These are phyloP conservation scores for Olyra latifolia DNA, from an alignment of 176 grass and related monocot genomes.

Conservation along the genomic window DNA sequence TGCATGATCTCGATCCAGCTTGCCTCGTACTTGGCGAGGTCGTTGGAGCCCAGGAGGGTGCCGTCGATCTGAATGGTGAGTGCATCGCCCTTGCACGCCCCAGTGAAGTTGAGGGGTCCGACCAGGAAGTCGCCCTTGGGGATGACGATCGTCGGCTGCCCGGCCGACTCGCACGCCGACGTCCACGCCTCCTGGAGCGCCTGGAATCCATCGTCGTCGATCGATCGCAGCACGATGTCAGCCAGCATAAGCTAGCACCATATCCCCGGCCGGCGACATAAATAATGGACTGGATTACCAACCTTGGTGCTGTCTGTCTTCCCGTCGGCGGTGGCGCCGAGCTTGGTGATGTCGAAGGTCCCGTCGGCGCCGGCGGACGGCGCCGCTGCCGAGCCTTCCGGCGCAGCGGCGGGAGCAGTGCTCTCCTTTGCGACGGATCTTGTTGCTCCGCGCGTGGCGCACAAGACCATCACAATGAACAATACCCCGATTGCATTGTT, in stretches of 20 bases:
- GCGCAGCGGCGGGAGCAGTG: background rate
- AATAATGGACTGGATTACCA: background rate
- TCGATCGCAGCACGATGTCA: background rate
- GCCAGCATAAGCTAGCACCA: background rate
- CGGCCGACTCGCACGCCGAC: constrained; percentile 27
- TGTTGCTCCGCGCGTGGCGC: background rate
- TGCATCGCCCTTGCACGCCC: constrained; percentile 54
- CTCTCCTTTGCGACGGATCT: background rate
- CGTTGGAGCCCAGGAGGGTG: constrained; percentile 50
- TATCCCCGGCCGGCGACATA: too few relatives aligned
- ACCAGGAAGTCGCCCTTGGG: constrained; percentile 34
- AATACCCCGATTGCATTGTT: constrained; percentile 6
- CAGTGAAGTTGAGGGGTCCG: constrained; percentile 37
- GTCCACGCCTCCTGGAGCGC: constrained; percentile 48
- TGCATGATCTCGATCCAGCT: constrained; percentile 56
- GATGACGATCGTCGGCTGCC: constrained; percentile 40
- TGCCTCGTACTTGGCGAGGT: constrained; percentile 40
- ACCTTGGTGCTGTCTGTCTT: constrained; percentile 54
- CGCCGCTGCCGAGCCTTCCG: background rate
- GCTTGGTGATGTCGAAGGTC: constrained; percentile 41
- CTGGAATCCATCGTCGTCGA: constrained; percentile 8
- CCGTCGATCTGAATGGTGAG: constrained; percentile 50
- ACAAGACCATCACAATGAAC: background rate
- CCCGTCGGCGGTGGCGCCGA: constrained; percentile 40
- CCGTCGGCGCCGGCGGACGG: background rate